A percentile compares a stretch with the other conserved stretches of the same genome.
phyloP scores from a whole-genome alignment of 495 filamentous ascomycete species.

The Podospora conica region DNA sequence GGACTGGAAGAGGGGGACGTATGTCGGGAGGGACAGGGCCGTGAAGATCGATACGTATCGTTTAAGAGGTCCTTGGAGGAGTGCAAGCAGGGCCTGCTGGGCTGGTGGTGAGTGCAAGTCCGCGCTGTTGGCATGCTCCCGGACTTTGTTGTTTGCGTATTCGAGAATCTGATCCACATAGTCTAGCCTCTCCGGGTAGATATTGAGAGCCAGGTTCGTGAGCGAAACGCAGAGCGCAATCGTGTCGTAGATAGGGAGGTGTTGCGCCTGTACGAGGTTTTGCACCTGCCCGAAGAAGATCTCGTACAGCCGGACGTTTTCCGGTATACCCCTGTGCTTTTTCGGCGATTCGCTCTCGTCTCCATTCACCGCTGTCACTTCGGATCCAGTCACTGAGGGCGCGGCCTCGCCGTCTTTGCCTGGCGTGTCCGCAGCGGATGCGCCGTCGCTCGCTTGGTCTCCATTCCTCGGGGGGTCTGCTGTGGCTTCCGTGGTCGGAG shows the following conservation, averaged over 20 bases:
- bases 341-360: conserved; percentile 37
- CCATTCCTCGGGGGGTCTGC: conserved; percentile 11
- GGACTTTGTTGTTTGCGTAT: conserved; percentile 82
- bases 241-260: conserved; percentile 88
- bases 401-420: conserved; percentile 32
- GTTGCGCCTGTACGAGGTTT: conserved; percentile 82
- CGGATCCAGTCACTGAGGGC: conserved; percentile 38
- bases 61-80: conserved; percentile 82
- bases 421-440: conserved; percentile 16
- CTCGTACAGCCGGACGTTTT: conserved; percentile 86
- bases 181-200: conserved; percentile 86
- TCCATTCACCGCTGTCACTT: conserved; percentile 34
- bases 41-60: conserved; percentile 91
- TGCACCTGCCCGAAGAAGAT: conserved; percentile 97
- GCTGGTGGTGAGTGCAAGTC: conserved; percentile 84
- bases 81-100: conserved; percentile 80
- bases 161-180: conserved; percentile 92
- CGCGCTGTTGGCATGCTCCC: conserved; percentile 84
- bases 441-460: conserved; percentile 17
- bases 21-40: conserved; percentile 81
- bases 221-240: conserved; percentile 88
- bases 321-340: conserved; percentile 65
- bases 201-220: conserved; percentile 86
- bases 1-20: conserved; percentile 79
- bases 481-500: conserved; percentile 13